Conservation (phyloP, 208 protist species). For the Trypanosoma mega region DNA sequence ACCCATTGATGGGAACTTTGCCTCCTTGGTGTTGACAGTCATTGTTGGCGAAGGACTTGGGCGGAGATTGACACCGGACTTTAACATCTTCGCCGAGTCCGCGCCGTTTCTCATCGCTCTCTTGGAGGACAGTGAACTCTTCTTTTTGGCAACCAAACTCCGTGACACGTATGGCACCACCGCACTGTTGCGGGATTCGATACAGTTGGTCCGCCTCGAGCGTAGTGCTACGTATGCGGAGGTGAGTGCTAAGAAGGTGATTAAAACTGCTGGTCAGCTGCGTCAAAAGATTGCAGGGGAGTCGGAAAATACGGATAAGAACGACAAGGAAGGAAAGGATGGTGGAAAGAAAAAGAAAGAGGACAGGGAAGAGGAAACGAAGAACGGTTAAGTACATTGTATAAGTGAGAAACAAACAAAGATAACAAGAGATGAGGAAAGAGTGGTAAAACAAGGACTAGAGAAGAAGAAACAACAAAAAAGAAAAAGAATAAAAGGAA, state of each 20-base stretch:
- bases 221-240: conserved; percentile 55
- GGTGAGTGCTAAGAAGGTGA: conserved; percentile 34
- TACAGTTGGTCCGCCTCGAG: conserved; percentile 50
- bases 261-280: conserved; percentile 14
- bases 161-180: conserved; percentile 60
- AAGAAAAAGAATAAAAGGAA: too few relatives aligned
- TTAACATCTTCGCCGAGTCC: conserved; percentile 89
- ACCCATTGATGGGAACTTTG: conserved; percentile 91
- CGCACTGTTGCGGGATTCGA: conserved; percentile 54
- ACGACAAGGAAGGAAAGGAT: not conserved
- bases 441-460: too few relatives aligned
- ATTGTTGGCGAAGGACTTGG: conserved; percentile 92
- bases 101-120: conserved; percentile 81
- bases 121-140: conserved; percentile 69
- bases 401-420: too few relatives aligned
- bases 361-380: not conserved
- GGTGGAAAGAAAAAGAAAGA: not conserved
- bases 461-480: too few relatives aligned
- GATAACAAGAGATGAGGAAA: too few relatives aligned
- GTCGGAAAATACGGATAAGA: not conserved
- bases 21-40: conserved; percentile 87
- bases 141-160: conserved; percentile 67
- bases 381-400: too few relatives aligned
- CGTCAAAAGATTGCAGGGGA: not conserved
- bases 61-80: conserved; percentile 78